A percentile compares a stretch with the other conserved stretches of the same genome.
Conservation (phyloP, 2,329 filamentous ascomycete genomes). For the Verticillium zaregamsianum region DNA sequence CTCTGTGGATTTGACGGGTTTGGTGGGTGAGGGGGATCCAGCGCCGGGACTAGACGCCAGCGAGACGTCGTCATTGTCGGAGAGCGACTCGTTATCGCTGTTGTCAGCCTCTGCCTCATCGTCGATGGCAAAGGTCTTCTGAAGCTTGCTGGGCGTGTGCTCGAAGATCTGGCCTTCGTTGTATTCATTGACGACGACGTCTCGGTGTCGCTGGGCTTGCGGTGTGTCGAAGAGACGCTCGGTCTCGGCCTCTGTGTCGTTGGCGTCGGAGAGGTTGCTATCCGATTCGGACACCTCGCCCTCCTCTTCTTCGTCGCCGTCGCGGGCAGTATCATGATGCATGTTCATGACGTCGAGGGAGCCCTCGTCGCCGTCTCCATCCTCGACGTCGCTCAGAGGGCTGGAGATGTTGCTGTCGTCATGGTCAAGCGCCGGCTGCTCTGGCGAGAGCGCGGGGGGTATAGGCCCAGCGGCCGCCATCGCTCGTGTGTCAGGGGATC, state of each 20-base stretch:
- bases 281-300: slow-evolving; percentile 36
- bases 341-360: slow-evolving; percentile 57
- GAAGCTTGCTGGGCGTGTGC: slow-evolving; percentile 73
- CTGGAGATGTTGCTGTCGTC: slow-evolving; percentile 76
- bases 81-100: slow-evolving; percentile 35
- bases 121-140: slow-evolving; percentile 40
- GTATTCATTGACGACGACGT: slow-evolving; percentile 55
- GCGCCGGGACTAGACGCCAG: slow-evolving; percentile 32
- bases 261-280: slow-evolving; percentile 54
- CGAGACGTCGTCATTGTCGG: slow-evolving; percentile 36
- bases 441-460: slow-evolving; percentile 44
- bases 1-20: slow-evolving; percentile 21
- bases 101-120: slow-evolving; percentile 29
- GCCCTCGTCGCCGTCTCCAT: slow-evolving; percentile 69
- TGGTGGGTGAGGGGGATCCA: slow-evolving; percentile 30
- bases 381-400: slow-evolving; percentile 88
- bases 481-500: slow-evolving; percentile 3
- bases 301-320: slow-evolving; percentile 18
- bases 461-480: slow-evolving; percentile 53
- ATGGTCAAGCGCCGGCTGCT: slow-evolving; percentile 41
- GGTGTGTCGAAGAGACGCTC: slow-evolving; percentile 91
- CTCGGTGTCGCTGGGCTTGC: slow-evolving; percentile 57
- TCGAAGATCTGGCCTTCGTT: slow-evolving; percentile 53
- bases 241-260: slow-evolving; percentile 84
- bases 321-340: slow-evolving; percentile 25